Evolutionary conservation across 2,329 filamentous ascomycete species (phyloP).

Genomic region (Aureobasidium sp.): DNA sequence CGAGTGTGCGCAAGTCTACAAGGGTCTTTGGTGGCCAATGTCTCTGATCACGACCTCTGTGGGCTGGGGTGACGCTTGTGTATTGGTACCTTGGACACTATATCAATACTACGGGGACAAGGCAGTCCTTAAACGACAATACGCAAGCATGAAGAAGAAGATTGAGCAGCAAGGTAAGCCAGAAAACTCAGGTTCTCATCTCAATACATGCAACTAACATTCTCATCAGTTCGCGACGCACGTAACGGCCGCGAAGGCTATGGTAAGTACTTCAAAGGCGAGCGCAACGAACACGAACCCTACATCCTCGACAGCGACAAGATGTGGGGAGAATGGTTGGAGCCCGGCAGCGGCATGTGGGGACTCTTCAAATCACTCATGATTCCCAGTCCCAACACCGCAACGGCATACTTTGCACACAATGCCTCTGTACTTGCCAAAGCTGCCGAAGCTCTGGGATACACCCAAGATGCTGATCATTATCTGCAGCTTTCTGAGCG

Average conservation of each 20-base stretch:
- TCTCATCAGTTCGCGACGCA: not conserved
- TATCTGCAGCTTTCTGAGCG: not conserved
- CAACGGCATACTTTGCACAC: conserved; percentile 9
- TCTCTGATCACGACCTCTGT: not conserved
- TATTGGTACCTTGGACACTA: conserved; percentile 3
- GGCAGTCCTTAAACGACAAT: not conserved
- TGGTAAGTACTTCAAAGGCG: conserved; percentile 11
- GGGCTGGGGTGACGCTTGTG: conserved; percentile 10
- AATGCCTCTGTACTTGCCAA: not conserved
- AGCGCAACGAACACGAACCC: not conserved
- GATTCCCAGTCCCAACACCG: conserved; percentile 4
- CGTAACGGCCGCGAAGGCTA: not conserved
- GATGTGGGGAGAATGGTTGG: conserved; percentile 8
- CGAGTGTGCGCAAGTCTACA: conserved; percentile 10
- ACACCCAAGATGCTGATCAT: not conserved
- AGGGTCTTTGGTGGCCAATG: conserved; percentile 1
- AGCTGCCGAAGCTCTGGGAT: not conserved
- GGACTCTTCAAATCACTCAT: conserved; percentile 8
- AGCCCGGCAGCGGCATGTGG: conserved; percentile 10
- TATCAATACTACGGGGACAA: conserved; percentile 10
- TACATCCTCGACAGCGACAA: conserved; percentile 8
- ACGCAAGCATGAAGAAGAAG: conserved; percentile 5
- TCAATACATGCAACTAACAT: too few relatives aligned
- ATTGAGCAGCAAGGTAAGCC: not conserved
- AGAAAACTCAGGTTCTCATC: too few relatives aligned